Base-by-base conservation (phyloP, 805 yeast genomes). In the Cyberlindnera mycetangii region DNA sequence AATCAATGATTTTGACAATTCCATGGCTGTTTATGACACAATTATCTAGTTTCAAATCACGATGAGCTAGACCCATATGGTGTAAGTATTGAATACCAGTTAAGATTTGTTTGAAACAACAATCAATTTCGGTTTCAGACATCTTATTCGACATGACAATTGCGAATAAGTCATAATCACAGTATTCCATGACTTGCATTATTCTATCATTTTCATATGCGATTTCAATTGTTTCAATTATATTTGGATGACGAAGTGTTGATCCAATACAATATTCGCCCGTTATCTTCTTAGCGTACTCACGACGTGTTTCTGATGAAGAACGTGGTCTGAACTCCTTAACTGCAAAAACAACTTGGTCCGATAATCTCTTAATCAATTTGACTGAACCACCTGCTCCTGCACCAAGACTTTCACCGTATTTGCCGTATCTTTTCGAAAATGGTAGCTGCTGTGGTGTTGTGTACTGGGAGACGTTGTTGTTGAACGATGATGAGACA, bases 371-470 rank as follows among this genome's bases (percentile, higher is more conserved):
- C 41, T 74, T 81, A 37, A 88, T 83, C 39, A 89, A 70, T 56
- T 81, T 80, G 27, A 90, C 97, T 14, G 84, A 76, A 4, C 97
- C 97, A 39, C 97, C 97, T 2, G 97, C 97, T 42, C 97, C 97
- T 17, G 93, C 93, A 44, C 97, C 97, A 38, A 90, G 72, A 47
- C 79, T 85, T 50, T 89, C 92, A 42, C 96, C 96, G 43, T 85
- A 81, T 61, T 83, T 85, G 41, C 84, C 78, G 63, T 89, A 89
- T 53, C 89, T 71, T 58, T 84, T 88, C 32, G 85, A 78, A 53
- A 83, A 82, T 1, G 90, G 89, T 37, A 69, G 46, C 7, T 52
- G 53, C 17, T 65, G 55, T 60, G 75, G 74, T 5, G 54, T 68
- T 21, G 70, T 61, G 49, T 66, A 59, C 3, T 56, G 58, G 38